Evolutionary conservation across 306 rosid genomes (phyloP), one percentile per base, ranked within the genome.

Genomic region (Acacia acuminata): DNA sequence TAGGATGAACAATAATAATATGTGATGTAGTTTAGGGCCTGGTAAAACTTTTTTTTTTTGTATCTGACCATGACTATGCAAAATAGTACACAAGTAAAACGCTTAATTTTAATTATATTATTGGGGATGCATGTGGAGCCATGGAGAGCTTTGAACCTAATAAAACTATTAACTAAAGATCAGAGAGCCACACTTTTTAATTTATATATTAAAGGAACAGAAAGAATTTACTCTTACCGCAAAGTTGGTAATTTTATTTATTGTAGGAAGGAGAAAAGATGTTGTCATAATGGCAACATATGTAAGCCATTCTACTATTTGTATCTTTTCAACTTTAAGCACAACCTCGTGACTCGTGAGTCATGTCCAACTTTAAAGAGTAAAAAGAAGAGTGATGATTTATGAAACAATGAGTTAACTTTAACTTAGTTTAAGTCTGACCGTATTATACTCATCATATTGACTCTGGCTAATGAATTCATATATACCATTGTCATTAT

Each of bases 241-340:
- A 67, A 48, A 56, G 60, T 50, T 60, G 72, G 43, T 15, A 16
- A 3, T 56, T 83, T 77, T 24, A 10, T 36, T 56, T 32, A 34
- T 19, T 22, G 17, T 4, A 48, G 9, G 20, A 36, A 27, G 24
- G 27, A 2, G 25, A 13, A 22, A 78, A 61, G 83, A 83, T 87
- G 86, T 87, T 77, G 83, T 81, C 86, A 85, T 89, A 40, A 63
- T 78, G 83, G 58, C 83, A 81, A 87, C 88, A 87, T 70, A 45
- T 74, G 68, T 80, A 77, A 51, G 1, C 47, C 53, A 4, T 13
- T 63, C 48, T 72, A 20, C 50, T 11, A 74, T 58, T 58, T 22
- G 32, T 30, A 58, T 71, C 83, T 77, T 81, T 63, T 27, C 38
- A 27, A 14, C 69, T 27, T 63, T 63, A 63, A n/a, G 20, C 38